Conservation (phyloP, 2,329 filamentous ascomycete species). For the Nigrograna mackinnonii region DNA sequence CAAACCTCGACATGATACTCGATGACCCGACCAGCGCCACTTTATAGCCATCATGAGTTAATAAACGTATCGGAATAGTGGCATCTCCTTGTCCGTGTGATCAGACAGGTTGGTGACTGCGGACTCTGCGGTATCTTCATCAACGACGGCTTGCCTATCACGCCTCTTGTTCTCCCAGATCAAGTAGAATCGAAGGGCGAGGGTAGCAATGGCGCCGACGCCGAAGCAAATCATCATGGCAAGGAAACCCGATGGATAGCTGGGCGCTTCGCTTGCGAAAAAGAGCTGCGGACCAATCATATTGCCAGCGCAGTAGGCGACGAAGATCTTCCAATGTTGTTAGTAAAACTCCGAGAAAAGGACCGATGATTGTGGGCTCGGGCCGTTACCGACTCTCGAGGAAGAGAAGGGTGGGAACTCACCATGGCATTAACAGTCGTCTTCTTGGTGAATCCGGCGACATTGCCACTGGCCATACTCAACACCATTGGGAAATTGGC, state of each 20-base stretch:
- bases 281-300: slow-evolving; percentile 12
- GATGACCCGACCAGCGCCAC: no score
- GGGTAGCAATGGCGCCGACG: slow-evolving; percentile 9
- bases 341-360: slow-evolving; percentile 2
- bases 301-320: slow-evolving; percentile 12
- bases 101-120: slow-evolving; percentile 10
- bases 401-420: slow-evolving; percentile 11
- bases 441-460: slow-evolving; percentile 34
- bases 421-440: slow-evolving; percentile 19
- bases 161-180: slow-evolving; percentile 15
- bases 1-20: no score
- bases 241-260: slow-evolving; percentile 9
- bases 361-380: not conserved
- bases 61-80: slow-evolving; percentile 16
- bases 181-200: slow-evolving; percentile 13
- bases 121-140: slow-evolving; percentile 6
- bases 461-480: slow-evolving; percentile 30
- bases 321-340: slow-evolving; percentile 10
- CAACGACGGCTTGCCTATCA: slow-evolving; percentile 7
- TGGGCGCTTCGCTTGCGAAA: slow-evolving; percentile 1
- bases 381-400: no score
- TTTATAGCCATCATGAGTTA: no score
- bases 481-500: slow-evolving; percentile 31
- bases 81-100: slow-evolving; percentile 15
- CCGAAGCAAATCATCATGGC: slow-evolving; percentile 15